phyloP scores from a whole-genome alignment of 2,329 filamentous ascomycete species.

The Tolypocladium pustulatum region DNA sequence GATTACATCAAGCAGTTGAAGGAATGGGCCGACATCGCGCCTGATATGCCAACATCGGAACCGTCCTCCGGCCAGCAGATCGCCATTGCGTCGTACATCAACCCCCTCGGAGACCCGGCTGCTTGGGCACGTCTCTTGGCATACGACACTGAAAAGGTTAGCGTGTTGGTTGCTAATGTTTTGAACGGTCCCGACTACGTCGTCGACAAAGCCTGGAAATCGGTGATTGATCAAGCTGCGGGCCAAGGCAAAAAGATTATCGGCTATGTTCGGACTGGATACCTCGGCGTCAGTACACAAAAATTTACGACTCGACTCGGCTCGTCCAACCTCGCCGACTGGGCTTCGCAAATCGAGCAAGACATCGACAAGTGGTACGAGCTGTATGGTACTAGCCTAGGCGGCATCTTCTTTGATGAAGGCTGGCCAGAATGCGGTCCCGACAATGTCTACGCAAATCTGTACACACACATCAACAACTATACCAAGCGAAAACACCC shows the following conservation, averaged over 20 bases:
- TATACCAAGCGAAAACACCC: not conserved
- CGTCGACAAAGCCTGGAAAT: too few species aligned
- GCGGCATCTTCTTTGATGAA: not conserved
- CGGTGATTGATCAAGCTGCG: not conserved
- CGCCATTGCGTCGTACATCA: too few species aligned
- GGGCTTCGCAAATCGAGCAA: not conserved
- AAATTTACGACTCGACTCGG: not conserved
- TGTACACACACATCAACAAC: not conserved
- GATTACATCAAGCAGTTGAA: not conserved
- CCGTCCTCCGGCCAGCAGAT: too few species aligned
- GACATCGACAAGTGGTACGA: not conserved
- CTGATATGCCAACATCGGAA: not conserved
- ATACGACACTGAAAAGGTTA: too few species aligned
- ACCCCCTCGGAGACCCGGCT: too few species aligned
- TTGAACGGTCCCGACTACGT: too few species aligned
- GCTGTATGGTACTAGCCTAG: not conserved
- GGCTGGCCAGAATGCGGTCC: not conserved
- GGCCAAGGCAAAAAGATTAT: not conserved
- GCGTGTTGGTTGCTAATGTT: too few species aligned
- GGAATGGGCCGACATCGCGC: not conserved
- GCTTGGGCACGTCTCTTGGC: too few species aligned
- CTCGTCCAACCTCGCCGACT: not conserved
- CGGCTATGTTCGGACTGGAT: not conserved
- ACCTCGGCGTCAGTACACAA: not conserved
- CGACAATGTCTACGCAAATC: not conserved